Conservation (phyloP, 2,329 filamentous ascomycete species). For the Calonectria montana region DNA sequence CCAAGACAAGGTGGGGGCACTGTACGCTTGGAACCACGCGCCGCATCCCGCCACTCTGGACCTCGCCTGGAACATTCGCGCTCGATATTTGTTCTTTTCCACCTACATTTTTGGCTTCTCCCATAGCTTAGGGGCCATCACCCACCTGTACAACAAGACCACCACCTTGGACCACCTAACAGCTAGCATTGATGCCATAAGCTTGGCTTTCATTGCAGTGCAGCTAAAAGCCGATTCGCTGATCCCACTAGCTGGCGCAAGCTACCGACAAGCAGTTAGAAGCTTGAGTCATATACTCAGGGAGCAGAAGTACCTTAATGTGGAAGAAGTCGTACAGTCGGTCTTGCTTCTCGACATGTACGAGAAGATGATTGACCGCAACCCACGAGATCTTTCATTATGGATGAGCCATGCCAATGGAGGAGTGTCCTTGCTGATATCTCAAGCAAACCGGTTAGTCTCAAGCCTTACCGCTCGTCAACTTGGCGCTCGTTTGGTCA, state of each 20-base stretch:
- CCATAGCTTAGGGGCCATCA: background rate
- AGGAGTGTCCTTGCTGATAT: constrained; percentile 32
- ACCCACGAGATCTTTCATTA: constrained; percentile 2
- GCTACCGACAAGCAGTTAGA: background rate
- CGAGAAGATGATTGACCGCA: constrained; percentile 40
- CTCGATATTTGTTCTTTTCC: background rate
- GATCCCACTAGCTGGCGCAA: constrained; percentile 10
- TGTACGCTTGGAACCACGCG: background rate
- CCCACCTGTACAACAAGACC: background rate
- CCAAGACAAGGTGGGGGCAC: constrained; percentile 18
- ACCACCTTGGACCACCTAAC: constrained; percentile 22
- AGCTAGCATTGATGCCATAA: constrained; percentile 40
- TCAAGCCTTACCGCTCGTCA: background rate
- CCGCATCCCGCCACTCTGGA: background rate
- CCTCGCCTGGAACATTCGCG: background rate
- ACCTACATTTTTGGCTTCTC: background rate
- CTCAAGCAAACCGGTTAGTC: constrained; percentile 3
- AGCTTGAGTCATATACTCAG: background rate
- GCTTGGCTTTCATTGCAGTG: constrained; percentile 36
- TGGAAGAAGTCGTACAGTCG: constrained; percentile 36
- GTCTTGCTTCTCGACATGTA: constrained; percentile 42
- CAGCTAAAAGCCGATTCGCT: constrained; percentile 9
- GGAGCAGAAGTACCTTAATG: background rate
- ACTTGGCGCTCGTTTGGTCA: background rate
- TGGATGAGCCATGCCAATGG: constrained; percentile 39